These are phyloP conservation scores for Rhizophagus prolifer DNA, from an alignment of 192 early-diverging fungal species.

Conservation along the genomic window DNA sequence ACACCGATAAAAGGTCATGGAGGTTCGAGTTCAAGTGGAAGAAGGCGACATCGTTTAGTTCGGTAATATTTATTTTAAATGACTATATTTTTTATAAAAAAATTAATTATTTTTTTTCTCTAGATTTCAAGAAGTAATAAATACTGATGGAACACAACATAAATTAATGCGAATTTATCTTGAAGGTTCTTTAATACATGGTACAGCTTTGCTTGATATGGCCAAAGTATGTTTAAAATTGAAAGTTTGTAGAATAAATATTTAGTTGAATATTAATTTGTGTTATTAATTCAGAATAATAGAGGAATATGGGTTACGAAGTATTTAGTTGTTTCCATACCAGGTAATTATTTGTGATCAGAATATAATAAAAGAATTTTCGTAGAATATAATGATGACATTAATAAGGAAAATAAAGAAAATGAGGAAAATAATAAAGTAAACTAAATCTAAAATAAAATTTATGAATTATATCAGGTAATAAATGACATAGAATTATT, in stretches of 20 bases:
- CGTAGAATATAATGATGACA: neutral
- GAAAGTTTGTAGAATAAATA: neutral
- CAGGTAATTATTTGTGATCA: neutral
- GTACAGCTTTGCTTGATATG: conserved; percentile 53
- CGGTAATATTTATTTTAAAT: conserved; percentile 1
- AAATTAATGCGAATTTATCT: conserved; percentile 56
- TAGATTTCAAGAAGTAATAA: conserved; percentile 47
- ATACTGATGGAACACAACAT: conserved; percentile 46
- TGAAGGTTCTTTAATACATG: conserved; percentile 49
- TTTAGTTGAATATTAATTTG: neutral
- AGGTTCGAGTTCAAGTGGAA: conserved; percentile 31
- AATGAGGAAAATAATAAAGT: too few species aligned
- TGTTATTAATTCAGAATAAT: conserved; percentile 1
- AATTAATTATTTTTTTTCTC: neutral
- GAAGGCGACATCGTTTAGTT: conserved; percentile 8
- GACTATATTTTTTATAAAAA: conserved; percentile 1
- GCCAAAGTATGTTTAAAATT: conserved; percentile 37
- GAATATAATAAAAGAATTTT: conserved; percentile 1
- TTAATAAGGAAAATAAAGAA: neutral
- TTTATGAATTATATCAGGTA: too few species aligned
- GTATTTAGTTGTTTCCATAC: conserved; percentile 5
- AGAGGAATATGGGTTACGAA: neutral
- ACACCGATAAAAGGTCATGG: conserved; percentile 45
- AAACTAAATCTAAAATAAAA: too few species aligned
- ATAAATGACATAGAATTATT: too few species aligned